Percentiles rank a stretch among this genome's conserved stretches.
phyloP scores from a whole-genome alignment of 768 basidiomycete genomes.

The Amanita pallidorosea region DNA sequence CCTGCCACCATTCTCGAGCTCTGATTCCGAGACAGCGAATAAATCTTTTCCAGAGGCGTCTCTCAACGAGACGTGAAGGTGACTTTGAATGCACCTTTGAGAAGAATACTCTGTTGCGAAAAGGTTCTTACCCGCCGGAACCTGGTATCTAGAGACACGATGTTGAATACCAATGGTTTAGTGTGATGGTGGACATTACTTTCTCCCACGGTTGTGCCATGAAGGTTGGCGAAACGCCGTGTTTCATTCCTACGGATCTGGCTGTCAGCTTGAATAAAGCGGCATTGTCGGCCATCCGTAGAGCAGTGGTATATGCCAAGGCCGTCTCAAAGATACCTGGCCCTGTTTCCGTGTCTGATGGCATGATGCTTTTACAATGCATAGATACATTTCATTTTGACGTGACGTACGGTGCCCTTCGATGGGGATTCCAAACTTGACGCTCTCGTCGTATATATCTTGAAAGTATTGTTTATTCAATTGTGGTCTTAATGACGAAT shows the following conservation, averaged over 20 bases:
- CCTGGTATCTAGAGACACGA: constrained; percentile 64
- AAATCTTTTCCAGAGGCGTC: constrained; percentile 60
- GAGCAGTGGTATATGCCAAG: constrained; percentile 68
- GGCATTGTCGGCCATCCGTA: constrained; percentile 86
- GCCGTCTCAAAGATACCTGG: constrained; percentile 86
- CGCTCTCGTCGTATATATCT: constrained; percentile 70
- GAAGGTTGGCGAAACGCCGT: constrained; percentile 87
- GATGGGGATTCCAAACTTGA: constrained; percentile 64
- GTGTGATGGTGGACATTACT: constrained; percentile 32
- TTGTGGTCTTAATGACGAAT: constrained; percentile 85
- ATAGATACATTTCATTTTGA: not conserved
- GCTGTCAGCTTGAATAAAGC: constrained; percentile 86
- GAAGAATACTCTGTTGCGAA: not conserved
- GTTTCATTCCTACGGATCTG: constrained; percentile 85
- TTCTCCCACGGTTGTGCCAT: constrained; percentile 98
- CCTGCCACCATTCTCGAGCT: constrained; percentile 51
- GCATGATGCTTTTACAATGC: not conserved
- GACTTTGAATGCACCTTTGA: constrained; percentile 31
- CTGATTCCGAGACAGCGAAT: constrained; percentile 61
- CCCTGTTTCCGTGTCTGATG: constrained; percentile 82
- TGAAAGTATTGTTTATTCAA: constrained; percentile 85
- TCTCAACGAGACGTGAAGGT: constrained; percentile 85
- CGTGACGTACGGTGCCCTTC: constrained; percentile 72
- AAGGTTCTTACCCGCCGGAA: constrained; percentile 70
- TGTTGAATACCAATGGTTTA: not conserved